Evolutionary conservation across 2,329 filamentous ascomycete species (phyloP), one percentile per base, ranked within the genome.

Genomic region (Pyricularia sp.): DNA sequence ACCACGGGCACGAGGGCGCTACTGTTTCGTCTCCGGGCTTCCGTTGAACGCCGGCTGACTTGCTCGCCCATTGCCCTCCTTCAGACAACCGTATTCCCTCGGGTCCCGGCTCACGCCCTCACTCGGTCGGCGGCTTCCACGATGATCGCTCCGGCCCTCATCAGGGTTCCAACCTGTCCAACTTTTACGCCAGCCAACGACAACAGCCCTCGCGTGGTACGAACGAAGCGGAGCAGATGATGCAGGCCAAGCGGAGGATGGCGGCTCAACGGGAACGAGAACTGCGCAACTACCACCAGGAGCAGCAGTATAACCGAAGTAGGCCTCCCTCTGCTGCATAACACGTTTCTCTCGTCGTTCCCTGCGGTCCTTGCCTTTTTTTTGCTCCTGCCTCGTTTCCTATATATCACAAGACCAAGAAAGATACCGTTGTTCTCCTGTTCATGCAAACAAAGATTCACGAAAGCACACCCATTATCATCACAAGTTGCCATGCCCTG

Each of bases 291-390:
- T 97, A 98, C 84, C 95, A 99, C 84, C 96, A 97, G 84, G 95
- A 99, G 88, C 95, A 99, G 88, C 95, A 99, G 89, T 98, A 97
- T 84, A 97, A 98, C 86, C 90, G 94, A 92, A 97, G 95, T 98
- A 92, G 89, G 91, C 89, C 89, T 81, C 87, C 88, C 87, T 87
- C 86, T 86, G 85, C 87, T 88, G 86, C 86, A 88, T 91, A 89
- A 87, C 86, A 87, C 86, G 12, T 55, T 68, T 42, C 14, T 67
- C 69, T 31, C 36, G 55, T 64, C 23, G 28, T 33, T 69, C 50
- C 50, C 26, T 66, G 11, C 50, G 25, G 20, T 11, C n/a, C 36
- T 26, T 63, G 63, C 65, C 31, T 64, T 28, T 31, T 68, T n/a
- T n/a, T n/a, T n/a, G n/a, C 26, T 68, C 70, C 69, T 73, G 70